Evolutionary conservation across 2,329 filamentous ascomycete species (phyloP), one percentile per base, ranked within the genome.

Genomic region (Colletotrichum plurivorum): DNA sequence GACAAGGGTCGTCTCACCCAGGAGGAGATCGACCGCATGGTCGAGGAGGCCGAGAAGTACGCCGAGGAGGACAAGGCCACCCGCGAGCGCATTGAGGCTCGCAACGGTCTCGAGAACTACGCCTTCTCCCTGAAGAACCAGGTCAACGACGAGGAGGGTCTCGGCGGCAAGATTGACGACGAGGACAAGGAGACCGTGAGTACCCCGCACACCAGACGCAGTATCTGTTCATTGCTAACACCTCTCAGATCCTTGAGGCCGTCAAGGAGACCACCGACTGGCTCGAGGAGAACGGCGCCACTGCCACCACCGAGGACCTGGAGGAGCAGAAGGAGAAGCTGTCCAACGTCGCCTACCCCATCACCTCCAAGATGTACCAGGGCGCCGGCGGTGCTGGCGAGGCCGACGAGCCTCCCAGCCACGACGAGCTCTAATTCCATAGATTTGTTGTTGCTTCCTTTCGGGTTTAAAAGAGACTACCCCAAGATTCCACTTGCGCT

Each of bases 291-390:
- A 97, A 98, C 85, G 93, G 90, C 74, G 90, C 92, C 74, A 92
- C 92, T 60, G 96, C 96, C 73, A 90, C 87, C 75, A 88, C 94
- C 69, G 95, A 98, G 87, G 96, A 98, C 87, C 98, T 98, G 77
- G 95, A 98, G 84, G 96, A 99, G 90, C 95, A 98, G 88, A 97
- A 97, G 89, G 95, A 99, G 93, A 98, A 98, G 90, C 90, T 99
- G 75, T 97, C 93, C 77, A 93, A 93, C 82, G 93, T 98, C 73
- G 96, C 96, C 63, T 98, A 98, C 87, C 96, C 96, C 75, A 99
- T 99, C 85, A 99, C 96, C 77, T 97, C 94, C 87, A 99, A 99
- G 91, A 89, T 98, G 78, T 98, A 98, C 88, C 82, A 87, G 75
- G 86, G 88, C 77, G 90, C 89, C 76, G 82, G 79, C 61, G 91